Base-by-base conservation (phyloP, 352 stramenopile species). In the Pythium scleroteichum region DNA sequence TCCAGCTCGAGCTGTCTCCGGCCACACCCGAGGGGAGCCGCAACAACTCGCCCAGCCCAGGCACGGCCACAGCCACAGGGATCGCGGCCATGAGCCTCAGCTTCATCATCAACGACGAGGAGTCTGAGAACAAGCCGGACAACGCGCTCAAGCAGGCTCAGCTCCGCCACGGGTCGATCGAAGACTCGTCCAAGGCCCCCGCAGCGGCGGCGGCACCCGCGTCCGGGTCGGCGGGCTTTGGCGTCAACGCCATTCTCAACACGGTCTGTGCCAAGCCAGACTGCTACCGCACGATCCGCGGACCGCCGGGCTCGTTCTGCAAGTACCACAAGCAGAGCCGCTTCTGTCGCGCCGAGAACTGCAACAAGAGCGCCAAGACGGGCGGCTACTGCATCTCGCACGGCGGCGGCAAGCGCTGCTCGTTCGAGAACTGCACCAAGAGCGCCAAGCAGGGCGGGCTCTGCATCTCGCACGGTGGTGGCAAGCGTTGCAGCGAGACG, bases 281-380 rank as follows among this genome's bases (percentile, higher is more conserved):
- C 56, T 92, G 83, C 71, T 85, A 88, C 59, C 81, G 81, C n/a
- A 87, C 81, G 58, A 87, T 90, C 55, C 77, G 79, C 22, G 76
- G 83, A 2, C 75, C 81, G 16, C 73, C 45, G 39, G 82, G 82
- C 39, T 81, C 80, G 53, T 90, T 89, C 69, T 92, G 80, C 77
- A 89, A 92, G 75, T 89, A 89, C 58, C 80, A 90, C 76, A 92
- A 92, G 72, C 80, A 88, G 53, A 90, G 79, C 57, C 82, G 82
- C 51, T 89, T 92, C 59, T 92, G 82, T 56, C 80, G 75, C n/a
- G 76, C 78, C 16, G 77, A 88, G 2, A 69, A 64, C 29, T 92
- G 84, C 61, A 52, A 66, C 56, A 94, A 92, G 71, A 85, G 79
- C 41, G 82, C 85, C 71, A 94, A 94, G 72, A 90, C 80, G 1